Evolutionary conservation across 805 yeast species (phyloP).

Genomic region (Lipomyces yamadae): DNA sequence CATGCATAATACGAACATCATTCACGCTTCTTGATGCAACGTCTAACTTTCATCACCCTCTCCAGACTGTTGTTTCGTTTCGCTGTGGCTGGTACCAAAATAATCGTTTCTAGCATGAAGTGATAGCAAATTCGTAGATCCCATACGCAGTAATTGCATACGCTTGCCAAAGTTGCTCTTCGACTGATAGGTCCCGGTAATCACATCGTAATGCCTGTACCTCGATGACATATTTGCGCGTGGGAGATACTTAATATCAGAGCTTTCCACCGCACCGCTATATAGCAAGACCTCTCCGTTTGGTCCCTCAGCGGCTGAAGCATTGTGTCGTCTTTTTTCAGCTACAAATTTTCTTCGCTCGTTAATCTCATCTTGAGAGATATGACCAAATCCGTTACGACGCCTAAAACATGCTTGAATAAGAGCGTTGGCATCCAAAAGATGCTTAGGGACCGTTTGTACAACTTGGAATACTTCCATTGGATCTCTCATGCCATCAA

Average conservation of each 20-base stretch:
- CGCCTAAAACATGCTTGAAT: constrained; percentile 78
- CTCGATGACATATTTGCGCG: constrained; percentile 11
- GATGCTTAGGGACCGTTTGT: constrained; percentile 76
- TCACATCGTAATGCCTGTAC: constrained; percentile 19
- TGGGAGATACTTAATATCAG: constrained; percentile 8
- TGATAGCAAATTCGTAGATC: constrained; percentile 30
- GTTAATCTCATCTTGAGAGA: constrained; percentile 81
- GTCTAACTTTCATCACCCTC: not conserved
- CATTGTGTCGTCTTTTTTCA: constrained; percentile 55
- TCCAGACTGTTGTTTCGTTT: not conserved
- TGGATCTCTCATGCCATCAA: constrained; percentile 51
- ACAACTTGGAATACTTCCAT: constrained; percentile 80
- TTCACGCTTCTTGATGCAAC: not conserved
- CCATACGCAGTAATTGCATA: constrained; percentile 28
- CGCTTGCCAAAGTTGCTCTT: constrained; percentile 21
- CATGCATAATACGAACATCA: not conserved
- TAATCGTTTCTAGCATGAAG: constrained; percentile 32
- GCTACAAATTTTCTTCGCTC: constrained; percentile 79
- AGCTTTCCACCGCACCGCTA: not conserved
- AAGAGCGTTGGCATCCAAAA: constrained; percentile 70
- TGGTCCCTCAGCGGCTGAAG: not conserved
- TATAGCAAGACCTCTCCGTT: constrained; percentile 1
- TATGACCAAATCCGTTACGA: constrained; percentile 69
- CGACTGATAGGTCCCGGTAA: constrained; percentile 22
- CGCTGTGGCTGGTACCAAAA: constrained; percentile 18